These are phyloP conservation scores for Claviceps sp. DNA, from an alignment of 2,329 filamentous ascomycete species.

Conservation along the genomic window DNA sequence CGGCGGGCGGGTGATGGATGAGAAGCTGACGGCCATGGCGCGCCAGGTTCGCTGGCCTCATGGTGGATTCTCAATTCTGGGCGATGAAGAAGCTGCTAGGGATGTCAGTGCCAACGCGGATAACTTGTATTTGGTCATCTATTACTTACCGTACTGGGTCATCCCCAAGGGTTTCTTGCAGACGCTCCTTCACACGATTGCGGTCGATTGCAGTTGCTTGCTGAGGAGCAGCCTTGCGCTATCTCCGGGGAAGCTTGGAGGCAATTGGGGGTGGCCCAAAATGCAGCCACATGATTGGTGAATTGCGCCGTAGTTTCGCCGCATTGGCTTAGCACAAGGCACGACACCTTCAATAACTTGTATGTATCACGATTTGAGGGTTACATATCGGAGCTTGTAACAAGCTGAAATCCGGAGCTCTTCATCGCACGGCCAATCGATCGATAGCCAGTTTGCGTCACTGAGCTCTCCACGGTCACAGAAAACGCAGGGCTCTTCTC, in stretches of 20 bases:
- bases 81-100: slow-evolving; percentile 6
- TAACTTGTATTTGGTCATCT: not conserved
- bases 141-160: not conserved
- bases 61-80: slow-evolving; percentile 20
- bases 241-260: not conserved
- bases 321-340: not conserved
- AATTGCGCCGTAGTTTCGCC: not conserved
- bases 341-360: not conserved
- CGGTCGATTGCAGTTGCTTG: not conserved
- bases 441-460: not conserved
- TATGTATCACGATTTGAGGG: not conserved
- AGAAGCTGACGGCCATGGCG: slow-evolving; percentile 30
- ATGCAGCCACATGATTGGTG: not conserved
- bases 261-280: not conserved
- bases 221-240: not conserved
- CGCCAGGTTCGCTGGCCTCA: slow-evolving; percentile 32
- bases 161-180: not conserved
- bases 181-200: not conserved
- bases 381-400: not conserved
- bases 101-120: not conserved
- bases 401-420: not conserved
- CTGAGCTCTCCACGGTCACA: no score
- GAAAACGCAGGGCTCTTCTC: no score
- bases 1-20: slow-evolving; percentile 18
- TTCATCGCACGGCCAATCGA: not conserved